These are phyloP conservation scores for Nothophoma quercina DNA, from an alignment of 2,329 filamentous ascomycete genomes.

Conservation along the genomic window DNA sequence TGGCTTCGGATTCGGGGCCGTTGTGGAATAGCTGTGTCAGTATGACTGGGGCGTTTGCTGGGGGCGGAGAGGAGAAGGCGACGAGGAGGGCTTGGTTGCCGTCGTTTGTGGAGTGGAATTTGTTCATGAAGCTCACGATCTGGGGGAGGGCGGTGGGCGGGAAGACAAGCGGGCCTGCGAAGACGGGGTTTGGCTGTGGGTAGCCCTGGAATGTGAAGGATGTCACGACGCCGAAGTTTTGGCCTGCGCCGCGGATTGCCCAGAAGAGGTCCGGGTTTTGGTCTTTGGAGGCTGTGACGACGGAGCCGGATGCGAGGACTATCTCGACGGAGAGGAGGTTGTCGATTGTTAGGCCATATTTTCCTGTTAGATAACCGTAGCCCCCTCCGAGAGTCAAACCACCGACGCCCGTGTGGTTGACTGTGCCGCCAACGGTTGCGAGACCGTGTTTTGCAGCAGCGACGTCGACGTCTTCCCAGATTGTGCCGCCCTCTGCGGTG, in stretches of 20 bases:
- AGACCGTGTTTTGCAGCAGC: constrained; percentile 60
- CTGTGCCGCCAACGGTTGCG: constrained; percentile 68
- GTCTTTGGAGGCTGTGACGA: constrained; percentile 41
- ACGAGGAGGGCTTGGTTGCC: constrained; percentile 39
- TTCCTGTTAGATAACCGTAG: constrained; percentile 64
- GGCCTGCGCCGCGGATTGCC: constrained; percentile 49
- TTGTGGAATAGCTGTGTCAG: constrained; percentile 47
- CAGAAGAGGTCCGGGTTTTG: constrained; percentile 47
- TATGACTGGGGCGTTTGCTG: constrained; percentile 38
- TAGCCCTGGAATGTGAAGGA: constrained; percentile 54
- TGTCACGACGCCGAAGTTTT: constrained; percentile 47
- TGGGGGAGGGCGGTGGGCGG: constrained; percentile 34
- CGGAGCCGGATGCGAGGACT: constrained; percentile 47
- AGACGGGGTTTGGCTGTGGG: constrained; percentile 42
- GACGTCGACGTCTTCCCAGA: constrained; percentile 64
- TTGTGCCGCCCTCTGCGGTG: constrained; percentile 60
- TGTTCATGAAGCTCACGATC: constrained; percentile 41
- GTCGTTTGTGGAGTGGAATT: constrained; percentile 37
- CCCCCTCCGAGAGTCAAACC: constrained; percentile 64
- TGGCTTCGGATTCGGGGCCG: constrained; percentile 40
- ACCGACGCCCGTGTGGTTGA: constrained; percentile 69
- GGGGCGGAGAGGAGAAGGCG: constrained; percentile 40
- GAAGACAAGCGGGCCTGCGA: constrained; percentile 49
- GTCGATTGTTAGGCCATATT: constrained; percentile 62
- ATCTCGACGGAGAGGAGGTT: constrained; percentile 49